Percentiles rank a stretch among this genome's conserved stretches.
Evolutionary conservation across 495 filamentous ascomycete species (phyloP).

Genomic region (Penicillium samsonianum): DNA sequence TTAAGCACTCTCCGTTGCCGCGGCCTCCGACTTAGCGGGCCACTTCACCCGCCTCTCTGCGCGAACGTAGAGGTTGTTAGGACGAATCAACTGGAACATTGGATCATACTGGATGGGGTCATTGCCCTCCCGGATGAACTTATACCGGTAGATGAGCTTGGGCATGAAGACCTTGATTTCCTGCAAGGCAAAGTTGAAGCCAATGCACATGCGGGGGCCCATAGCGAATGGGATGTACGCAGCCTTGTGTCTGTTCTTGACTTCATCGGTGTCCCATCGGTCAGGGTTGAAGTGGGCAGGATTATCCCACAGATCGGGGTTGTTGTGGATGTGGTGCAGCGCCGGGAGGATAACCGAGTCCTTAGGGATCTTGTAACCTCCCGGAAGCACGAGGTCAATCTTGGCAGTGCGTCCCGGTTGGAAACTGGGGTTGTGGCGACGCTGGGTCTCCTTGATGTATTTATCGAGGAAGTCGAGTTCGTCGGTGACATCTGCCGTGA

Average conservation of each 20-base stretch:
- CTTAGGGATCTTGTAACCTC: constrained; percentile 51
- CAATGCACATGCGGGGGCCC: constrained; percentile 53
- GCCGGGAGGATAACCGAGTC: constrained; percentile 47
- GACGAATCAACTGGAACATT: constrained; percentile 53
- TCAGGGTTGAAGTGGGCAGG: constrained; percentile 54
- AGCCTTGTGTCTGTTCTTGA: constrained; percentile 44
- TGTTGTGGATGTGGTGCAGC: constrained; percentile 53
- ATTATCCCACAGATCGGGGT: constrained; percentile 51
- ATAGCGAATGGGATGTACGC: constrained; percentile 55
- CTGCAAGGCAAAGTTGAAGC: constrained; percentile 57
- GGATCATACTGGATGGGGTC: constrained; percentile 56
- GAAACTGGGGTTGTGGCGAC: constrained; percentile 55
- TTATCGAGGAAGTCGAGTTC: constrained; percentile 49
- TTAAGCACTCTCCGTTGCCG: background rate
- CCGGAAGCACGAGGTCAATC: constrained; percentile 51
- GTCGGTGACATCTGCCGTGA: constrained; percentile 29
- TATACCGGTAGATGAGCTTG: constrained; percentile 54
- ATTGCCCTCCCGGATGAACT: constrained; percentile 42
- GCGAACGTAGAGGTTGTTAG: constrained; percentile 53
- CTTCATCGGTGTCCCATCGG: constrained; percentile 52
- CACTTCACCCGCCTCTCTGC: constrained; percentile 35
- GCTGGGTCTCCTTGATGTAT: constrained; percentile 58
- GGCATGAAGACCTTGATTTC: constrained; percentile 54
- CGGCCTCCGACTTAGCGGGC: constrained; percentile 17
- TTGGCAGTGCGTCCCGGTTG: constrained; percentile 55